Base-by-base conservation (phyloP, 78 protist genomes). In the Dictyostelium firmibasis region DNA sequence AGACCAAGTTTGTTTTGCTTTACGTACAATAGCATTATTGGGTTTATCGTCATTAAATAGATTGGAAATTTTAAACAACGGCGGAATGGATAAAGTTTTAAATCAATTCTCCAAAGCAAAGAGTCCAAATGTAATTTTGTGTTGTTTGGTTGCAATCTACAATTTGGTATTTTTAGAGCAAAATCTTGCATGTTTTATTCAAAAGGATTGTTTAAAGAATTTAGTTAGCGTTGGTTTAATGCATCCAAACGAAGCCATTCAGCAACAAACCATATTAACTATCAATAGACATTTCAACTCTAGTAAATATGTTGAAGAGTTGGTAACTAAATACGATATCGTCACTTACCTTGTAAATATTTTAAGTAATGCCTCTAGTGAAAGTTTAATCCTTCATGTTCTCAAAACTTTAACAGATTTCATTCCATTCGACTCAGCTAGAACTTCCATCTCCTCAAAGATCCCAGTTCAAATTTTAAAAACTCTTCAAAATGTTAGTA, bases 11-110 rank as follows among this genome's bases (percentile, higher is more conserved):
- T 88, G 86, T 57, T 62, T 38, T 64, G 33, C 93, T 29, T 43
- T 88, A 35, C 81, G 81, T 77, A 88, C 57, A n/a, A 36, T 88
- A 2, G 47, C 82, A 16, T 60, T 77, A 27, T 62, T 88, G 4
- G 64, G 85, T 2, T 23, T 88, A 29, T 35, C 85, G 25, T 53
- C 33, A 47, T 33, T 78, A 9, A 78, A 78, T 88, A 60, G 93
- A 78, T 13, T 88, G 31, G 93, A 88, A 44, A 64, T 88, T 16
- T 35, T 36, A 57, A 36, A 44, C 10, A 78, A 43, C 60, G 93
- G 93, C n/a, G 93, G 93, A 29, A 29, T 88, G 64, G 93, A 88
- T 23, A 88, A 64, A 38, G 72, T 88, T 23, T 88, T 88, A 36
- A 74, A 88, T 67, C 70, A 77, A 29, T 64, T 88, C 29, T 41